Evolutionary conservation across 1,139 yeast genomes (phyloP), one percentile per base, ranked within the genome.

Genomic region (Candida sanyaensis): DNA sequence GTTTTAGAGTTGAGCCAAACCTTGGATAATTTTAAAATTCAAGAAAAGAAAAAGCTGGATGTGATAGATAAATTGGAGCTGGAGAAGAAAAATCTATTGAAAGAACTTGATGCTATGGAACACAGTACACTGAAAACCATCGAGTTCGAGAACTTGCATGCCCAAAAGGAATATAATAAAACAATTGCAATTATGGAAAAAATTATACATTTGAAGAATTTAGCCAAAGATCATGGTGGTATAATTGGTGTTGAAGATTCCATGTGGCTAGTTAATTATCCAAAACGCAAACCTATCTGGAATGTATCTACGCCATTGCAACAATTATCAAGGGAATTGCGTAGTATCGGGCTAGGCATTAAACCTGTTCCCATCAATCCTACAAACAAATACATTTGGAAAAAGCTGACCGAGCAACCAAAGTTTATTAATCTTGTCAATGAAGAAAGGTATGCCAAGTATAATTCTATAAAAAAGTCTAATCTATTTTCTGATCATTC

Each of bases 151-250:
- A 48, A 50, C 27, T 26, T 73, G 4, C 53, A 62, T 32, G 68
- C 68, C 5, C 80, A 76, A 49, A 69, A 67, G 44, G 65, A 66
- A 41, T 61, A 59, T 44, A 61, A 63, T 12, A 64, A 62, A 8
- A 67, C 65, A 40, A 48, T 69, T 44, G 60, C 65, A 2, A 55
- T 75, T 29, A 52, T 75, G 4, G 74, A 67, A 45, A 79, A 75
- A 55, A 68, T 76, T 12, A 55, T 63, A 1, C 56, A 68, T 26
- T 58, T 78, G 36, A 59, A 77, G 42, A 61, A 58, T 21, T 52
- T 69, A 50, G 63, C 62, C 12, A 24, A 21, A 38, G 38, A 31
- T 9, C 42, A 43, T 21, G 32, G 46, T 6, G 31, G 43, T 2
- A 41, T 34, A 8, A 17, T 17, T 17, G 21, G 21, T 17, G 21